Evolutionary conservation across 2,329 filamentous ascomycete genomes (phyloP), one percentile per base, ranked within the genome.

Genomic region (Curvularia sp.): DNA sequence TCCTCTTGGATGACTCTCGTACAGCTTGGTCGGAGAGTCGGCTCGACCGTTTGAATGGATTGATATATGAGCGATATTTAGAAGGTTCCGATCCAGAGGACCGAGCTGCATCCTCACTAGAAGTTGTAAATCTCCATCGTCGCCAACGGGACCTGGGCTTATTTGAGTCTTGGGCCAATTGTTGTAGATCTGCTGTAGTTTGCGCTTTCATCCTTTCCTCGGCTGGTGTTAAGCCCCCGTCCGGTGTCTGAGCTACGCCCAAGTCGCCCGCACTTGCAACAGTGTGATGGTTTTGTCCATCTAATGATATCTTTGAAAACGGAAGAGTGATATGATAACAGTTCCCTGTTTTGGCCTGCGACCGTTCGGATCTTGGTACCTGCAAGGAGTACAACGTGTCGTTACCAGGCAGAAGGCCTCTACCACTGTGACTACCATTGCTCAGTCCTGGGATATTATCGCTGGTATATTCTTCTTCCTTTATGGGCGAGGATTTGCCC

Each of bases 11-110:
- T 24, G 42, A 24, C 46, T 64, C 62, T n/a, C 48, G 20, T 12
- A 44, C 43, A 5, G 41, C 48, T 18, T 48, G 30, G 22, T 52
- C 63, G 5, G 64, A 47, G 30, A 67, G 60, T 10, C 62, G 65
- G 10, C 60, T 63, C 7, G 63, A 63, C 22, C 64, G 67, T 24
- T 61, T 64, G 51, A 73, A 68, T 4, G 63, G 59, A 6, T 62
- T 65, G 9, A 67, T 50, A 5, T 64, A 65, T 12, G 61, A 61
- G 18, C 55, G 58, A 26, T 55, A 55, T 5, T 13, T 57, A 30
- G 31, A 31, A 22, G 49, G 26, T 26, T 53, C 41, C 18, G 54
- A 41, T 35, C 38, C 55, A 22, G 60, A 57, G 28, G 56, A 43
- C n/a, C 55, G 55, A 30, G 53, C 53, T 4, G 53, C 46, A 5